Conservation (phyloP, 192 early-diverging fungal genomes). For the Geranomyces michiganensis region DNA sequence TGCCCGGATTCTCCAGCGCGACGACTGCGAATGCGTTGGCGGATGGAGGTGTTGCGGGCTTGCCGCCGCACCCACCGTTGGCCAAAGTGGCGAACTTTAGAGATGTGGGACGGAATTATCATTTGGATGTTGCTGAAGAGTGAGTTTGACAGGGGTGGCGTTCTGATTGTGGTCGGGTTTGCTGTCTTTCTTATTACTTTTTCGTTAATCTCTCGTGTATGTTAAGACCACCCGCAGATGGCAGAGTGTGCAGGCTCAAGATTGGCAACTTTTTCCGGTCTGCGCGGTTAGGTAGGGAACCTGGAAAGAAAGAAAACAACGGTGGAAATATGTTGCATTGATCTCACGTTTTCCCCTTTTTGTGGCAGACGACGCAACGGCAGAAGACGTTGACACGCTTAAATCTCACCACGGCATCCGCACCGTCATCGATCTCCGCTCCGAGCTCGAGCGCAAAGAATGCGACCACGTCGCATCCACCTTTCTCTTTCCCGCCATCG, state of each 20-base stretch:
- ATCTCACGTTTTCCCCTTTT: background rate
- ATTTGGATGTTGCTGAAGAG: background rate
- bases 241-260: slow-evolving; percentile 20
- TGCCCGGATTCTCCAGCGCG: too few species aligned
- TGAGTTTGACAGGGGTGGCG: slow-evolving; percentile 7
- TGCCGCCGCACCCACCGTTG: background rate
- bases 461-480: slow-evolving; percentile 34
- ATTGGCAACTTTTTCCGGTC: slow-evolving; percentile 43
- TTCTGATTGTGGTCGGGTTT: background rate
- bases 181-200: slow-evolving; percentile 17
- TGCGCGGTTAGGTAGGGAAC: slow-evolving; percentile 36
- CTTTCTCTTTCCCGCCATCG: slow-evolving; percentile 42
- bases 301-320: too few species aligned
- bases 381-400: slow-evolving; percentile 37
- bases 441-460: slow-evolving; percentile 37
- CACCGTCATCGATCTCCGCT: slow-evolving; percentile 48
- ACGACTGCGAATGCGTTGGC: background rate
- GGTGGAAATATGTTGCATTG: too few species aligned
- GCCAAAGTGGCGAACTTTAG: slow-evolving; percentile 42
- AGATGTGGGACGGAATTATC: slow-evolving; percentile 40
- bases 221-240: background rate
- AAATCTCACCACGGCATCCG: slow-evolving; percentile 36
- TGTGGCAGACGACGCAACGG: slow-evolving; percentile 33
- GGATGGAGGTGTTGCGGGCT: too few species aligned
- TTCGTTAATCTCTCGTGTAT: too few species aligned